Conservation (phyloP, 192 early-diverging fungal species). For the Paraglomus occultum region DNA sequence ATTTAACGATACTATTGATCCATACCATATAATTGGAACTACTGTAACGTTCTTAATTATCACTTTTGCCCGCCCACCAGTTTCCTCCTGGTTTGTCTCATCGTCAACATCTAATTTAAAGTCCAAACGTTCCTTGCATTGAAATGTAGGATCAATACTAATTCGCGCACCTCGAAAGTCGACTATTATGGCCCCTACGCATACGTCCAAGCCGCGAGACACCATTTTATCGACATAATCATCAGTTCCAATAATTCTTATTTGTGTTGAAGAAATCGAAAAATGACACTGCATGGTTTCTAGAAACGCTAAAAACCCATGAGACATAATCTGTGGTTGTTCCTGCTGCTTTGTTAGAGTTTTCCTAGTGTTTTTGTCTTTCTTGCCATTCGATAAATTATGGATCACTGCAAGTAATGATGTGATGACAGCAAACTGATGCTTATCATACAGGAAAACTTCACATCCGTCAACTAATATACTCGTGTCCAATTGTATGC, state of each 20-base stretch:
- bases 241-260: conserved; percentile 22
- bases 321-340: too few relatives aligned
- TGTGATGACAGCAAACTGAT: background rate
- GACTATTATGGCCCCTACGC: conserved; percentile 4
- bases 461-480: conserved; percentile 13
- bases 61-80: conserved; percentile 7
- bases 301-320: too few relatives aligned
- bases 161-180: conserved; percentile 17
- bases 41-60: conserved; percentile 4
- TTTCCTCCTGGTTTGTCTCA: background rate
- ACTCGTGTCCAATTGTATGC: conserved; percentile 1
- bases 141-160: conserved; percentile 12
- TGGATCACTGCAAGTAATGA: too few relatives aligned
- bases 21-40: conserved; percentile 11
- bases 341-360: too few relatives aligned
- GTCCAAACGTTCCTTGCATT: background rate
- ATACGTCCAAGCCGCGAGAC: conserved; percentile 20
- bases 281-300: conserved; percentile 18
- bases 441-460: conserved; percentile 5
- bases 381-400: too few relatives aligned
- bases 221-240: conserved; percentile 2
- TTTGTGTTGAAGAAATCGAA: conserved; percentile 3
- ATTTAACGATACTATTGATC: conserved; percentile 14
- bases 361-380: too few relatives aligned
- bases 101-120: conserved; percentile 9